phyloP scores from a whole-genome alignment of 2,329 filamentous ascomycete genomes.

The Huntiella omanensis region DNA sequence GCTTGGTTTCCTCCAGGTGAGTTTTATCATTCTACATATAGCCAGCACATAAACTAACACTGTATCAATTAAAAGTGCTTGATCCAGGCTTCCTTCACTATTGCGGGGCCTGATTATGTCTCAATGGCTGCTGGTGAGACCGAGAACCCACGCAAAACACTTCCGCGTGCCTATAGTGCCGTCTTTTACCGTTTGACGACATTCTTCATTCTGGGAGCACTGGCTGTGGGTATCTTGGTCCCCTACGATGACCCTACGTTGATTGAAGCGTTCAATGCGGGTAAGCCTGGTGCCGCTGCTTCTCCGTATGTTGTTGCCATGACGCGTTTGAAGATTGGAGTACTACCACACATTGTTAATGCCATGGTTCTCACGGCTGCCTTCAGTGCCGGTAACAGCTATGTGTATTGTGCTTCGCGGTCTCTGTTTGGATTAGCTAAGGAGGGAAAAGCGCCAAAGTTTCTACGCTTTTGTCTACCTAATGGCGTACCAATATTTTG shows the following conservation, averaged over 20 bases:
- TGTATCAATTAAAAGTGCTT: constrained; percentile 39
- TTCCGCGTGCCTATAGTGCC: constrained; percentile 58
- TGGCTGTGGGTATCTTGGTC: constrained; percentile 54
- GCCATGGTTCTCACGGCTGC: constrained; percentile 46
- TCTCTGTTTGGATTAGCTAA: constrained; percentile 50
- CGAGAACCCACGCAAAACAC: constrained; percentile 47
- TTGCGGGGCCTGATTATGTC: constrained; percentile 50
- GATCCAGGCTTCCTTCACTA: constrained; percentile 50
- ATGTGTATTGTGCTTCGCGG: constrained; percentile 45
- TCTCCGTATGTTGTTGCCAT: constrained; percentile 50
- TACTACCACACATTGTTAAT: constrained; percentile 55
- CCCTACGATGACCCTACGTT: constrained; percentile 48
- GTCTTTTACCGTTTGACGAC: constrained; percentile 60
- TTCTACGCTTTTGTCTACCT: constrained; percentile 42
- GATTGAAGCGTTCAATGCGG: constrained; percentile 36
- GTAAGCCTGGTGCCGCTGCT: constrained; percentile 46
- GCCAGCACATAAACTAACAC: constrained; percentile 3
- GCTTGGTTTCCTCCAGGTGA: constrained; percentile 38
- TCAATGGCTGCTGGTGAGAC: constrained; percentile 52
- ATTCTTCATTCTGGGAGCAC: constrained; percentile 58
- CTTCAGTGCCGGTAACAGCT: constrained; percentile 40
- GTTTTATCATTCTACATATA: neutral
- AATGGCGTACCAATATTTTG: constrained; percentile 57
- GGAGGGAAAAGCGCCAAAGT: constrained; percentile 43
- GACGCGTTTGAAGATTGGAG: constrained; percentile 40